phyloP scores from a whole-genome alignment of 345 rosid species.

The Gossypium longicalyx region DNA sequence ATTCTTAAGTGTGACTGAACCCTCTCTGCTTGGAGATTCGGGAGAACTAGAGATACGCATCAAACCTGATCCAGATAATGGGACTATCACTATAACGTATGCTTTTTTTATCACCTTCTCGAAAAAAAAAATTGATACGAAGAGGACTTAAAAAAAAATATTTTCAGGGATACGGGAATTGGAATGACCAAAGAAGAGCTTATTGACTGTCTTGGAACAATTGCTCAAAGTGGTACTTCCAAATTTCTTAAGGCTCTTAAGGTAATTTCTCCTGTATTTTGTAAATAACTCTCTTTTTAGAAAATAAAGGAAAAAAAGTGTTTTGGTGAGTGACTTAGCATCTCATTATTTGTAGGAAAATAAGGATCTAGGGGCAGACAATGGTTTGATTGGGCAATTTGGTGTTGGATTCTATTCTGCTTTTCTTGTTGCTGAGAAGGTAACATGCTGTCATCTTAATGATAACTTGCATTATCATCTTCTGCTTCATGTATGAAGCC shows the following conservation, averaged over 20 bases:
- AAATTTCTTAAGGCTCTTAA: conserved; percentile 88
- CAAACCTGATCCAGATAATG: conserved; percentile 85
- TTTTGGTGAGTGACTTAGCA: conserved; percentile 7
- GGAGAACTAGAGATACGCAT: conserved; percentile 88
- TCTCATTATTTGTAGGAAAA: conserved; percentile 54
- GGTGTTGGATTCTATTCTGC: conserved; percentile 99
- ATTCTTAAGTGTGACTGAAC: conserved; percentile 93
- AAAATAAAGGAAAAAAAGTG: background rate
- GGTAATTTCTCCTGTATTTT: conserved; percentile 30
- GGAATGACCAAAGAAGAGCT: conserved; percentile 97
- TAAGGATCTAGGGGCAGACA: conserved; percentile 85
- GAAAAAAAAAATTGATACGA: background rate
- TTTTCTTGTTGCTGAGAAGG: conserved; percentile 96
- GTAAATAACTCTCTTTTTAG: background rate
- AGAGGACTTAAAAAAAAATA: background rate
- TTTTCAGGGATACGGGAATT: conserved; percentile 86
- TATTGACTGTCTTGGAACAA: conserved; percentile 95
- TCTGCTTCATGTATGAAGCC: background rate
- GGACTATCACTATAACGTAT: conserved; percentile 81
- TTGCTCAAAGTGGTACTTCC: conserved; percentile 99
- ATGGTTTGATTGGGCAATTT: conserved; percentile 88
- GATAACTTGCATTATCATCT: background rate
- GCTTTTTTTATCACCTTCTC: background rate
- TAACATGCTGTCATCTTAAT: conserved; percentile 20
- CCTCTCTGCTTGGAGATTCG: conserved; percentile 81